phyloP scores from a whole-genome alignment of 2,329 filamentous ascomycete genomes.

The Penicillium verrucosum region DNA sequence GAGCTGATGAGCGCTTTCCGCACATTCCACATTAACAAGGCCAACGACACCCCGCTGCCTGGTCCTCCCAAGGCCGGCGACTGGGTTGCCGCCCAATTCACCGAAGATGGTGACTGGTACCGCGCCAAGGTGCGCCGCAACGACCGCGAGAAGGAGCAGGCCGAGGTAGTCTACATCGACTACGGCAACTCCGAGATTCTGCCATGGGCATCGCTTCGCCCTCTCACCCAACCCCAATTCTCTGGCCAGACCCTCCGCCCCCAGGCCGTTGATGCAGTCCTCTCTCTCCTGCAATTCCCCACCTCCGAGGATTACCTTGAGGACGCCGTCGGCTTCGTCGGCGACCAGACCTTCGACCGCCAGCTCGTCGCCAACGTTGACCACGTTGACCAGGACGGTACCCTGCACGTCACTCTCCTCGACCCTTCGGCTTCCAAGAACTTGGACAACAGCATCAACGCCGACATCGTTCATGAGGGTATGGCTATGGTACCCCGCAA shows the following conservation, averaged over 20 bases:
- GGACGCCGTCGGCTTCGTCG: slow-evolving; percentile 74
- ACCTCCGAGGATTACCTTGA: slow-evolving; percentile 75
- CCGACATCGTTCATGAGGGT: slow-evolving; percentile 77
- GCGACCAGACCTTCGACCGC: slow-evolving; percentile 69
- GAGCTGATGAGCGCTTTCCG: slow-evolving; percentile 88
- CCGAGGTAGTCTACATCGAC: slow-evolving; percentile 91
- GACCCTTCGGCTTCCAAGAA: slow-evolving; percentile 65
- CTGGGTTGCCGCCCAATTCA: slow-evolving; percentile 86
- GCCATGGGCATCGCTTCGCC: slow-evolving; percentile 77
- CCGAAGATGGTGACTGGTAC: slow-evolving; percentile 89
- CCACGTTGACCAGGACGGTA: slow-evolving; percentile 74
- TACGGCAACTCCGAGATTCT: slow-evolving; percentile 92
- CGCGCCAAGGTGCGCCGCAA: slow-evolving; percentile 86
- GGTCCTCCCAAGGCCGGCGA: slow-evolving; percentile 86
- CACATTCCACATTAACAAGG: slow-evolving; percentile 80
- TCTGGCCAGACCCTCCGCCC: slow-evolving; percentile 74
- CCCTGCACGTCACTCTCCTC: slow-evolving; percentile 82
- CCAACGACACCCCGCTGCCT: slow-evolving; percentile 71
- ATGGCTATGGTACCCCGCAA: slow-evolving; percentile 90
- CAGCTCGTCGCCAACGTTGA: slow-evolving; percentile 90
- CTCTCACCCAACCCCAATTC: slow-evolving; percentile 78
- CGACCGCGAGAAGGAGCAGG: slow-evolving; percentile 82
- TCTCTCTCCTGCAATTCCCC: slow-evolving; percentile 88
- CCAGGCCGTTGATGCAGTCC: slow-evolving; percentile 80
- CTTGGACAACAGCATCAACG: slow-evolving; percentile 79